Conservation (phyloP, 768 basidiomycete genomes). For the Suillus ampliporus region DNA sequence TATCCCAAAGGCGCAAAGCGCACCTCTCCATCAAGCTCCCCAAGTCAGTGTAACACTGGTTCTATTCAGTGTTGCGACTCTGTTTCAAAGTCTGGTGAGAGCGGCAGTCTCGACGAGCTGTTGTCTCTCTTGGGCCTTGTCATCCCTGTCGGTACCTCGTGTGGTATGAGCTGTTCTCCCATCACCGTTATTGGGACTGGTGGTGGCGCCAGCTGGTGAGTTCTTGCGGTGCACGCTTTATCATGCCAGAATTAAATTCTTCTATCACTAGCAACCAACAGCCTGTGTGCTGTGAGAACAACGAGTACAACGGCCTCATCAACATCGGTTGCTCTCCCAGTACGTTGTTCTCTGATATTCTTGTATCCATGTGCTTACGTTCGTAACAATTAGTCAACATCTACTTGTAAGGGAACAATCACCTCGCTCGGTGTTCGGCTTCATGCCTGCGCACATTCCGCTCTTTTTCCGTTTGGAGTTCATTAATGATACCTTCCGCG, state of each 20-base stretch:
- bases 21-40: conserved; percentile 40
- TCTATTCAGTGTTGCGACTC: conserved; percentile 25
- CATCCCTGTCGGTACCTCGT: neutral
- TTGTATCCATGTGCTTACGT: neutral
- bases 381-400: conserved; percentile 21
- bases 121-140: conserved; percentile 5
- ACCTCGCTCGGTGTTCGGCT: conserved; percentile 7
- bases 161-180: conserved; percentile 42
- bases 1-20: conserved; percentile 41
- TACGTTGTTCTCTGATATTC: conserved; percentile 17
- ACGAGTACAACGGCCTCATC: conserved; percentile 42
- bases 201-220: conserved; percentile 23
- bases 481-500: conserved; percentile 24
- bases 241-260: neutral
- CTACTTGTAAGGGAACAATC: conserved; percentile 7
- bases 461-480: conserved; percentile 22
- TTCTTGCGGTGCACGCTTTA: neutral
- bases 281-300: conserved; percentile 47
- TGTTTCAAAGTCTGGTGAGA: rapidly evolving
- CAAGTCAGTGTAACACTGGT: conserved; percentile 27
- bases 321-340: conserved; percentile 47
- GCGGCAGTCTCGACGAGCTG: neutral
- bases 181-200: conserved; percentile 34
- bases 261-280: conserved; percentile 33
- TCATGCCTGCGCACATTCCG: conserved; percentile 13